A percentile compares a stretch with the other conserved stretches of the same genome.
phyloP scores from a whole-genome alignment of 345 rosid genomes.

The Lenwebbia sp. region DNA sequence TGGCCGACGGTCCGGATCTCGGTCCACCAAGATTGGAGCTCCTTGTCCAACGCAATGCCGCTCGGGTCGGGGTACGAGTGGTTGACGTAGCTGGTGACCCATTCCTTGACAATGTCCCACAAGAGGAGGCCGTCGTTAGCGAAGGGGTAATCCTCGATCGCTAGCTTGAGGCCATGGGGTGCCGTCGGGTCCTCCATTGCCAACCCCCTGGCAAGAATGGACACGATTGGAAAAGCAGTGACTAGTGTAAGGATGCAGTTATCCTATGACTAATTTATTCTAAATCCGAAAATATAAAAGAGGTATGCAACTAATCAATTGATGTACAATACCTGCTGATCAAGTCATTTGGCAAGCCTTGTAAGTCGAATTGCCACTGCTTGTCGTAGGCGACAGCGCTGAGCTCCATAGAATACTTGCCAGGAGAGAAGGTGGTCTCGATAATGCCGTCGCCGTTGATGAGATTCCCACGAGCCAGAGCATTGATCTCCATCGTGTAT shows the following conservation, averaged over 20 bases:
- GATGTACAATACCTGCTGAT: conserved; percentile 23
- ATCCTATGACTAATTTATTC: too few relatives aligned
- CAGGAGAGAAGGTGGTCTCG: conserved; percentile 51
- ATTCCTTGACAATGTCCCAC: conserved; percentile 32
- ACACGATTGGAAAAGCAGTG: neutral
- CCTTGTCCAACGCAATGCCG: conserved; percentile 18
- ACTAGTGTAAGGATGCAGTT: too few relatives aligned
- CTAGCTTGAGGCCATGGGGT: conserved; percentile 37
- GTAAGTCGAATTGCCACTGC: conserved; percentile 40
- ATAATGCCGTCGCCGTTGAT: conserved; percentile 51
- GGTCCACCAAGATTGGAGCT: conserved; percentile 53
- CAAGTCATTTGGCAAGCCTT: conserved; percentile 44
- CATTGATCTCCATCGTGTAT: conserved; percentile 74
- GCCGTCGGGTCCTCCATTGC: conserved; percentile 33
- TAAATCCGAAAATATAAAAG: too few relatives aligned
- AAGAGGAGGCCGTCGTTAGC: conserved; percentile 45
- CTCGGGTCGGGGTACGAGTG: conserved; percentile 31
- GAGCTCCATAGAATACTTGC: conserved; percentile 40
- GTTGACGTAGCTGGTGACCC: conserved; percentile 33
- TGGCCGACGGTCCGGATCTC: conserved; percentile 43
- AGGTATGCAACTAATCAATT: too few relatives aligned
- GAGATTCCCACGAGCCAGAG: conserved; percentile 46
- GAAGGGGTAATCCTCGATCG: conserved; percentile 47
- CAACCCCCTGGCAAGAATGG: conserved; percentile 24
- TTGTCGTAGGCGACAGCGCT: conserved; percentile 42